Percentiles rank a stretch among this genome's conserved stretches.
Evolutionary conservation across 352 stramenopile genomes (phyloP).

Genomic region (Pythium apleroticum): DNA sequence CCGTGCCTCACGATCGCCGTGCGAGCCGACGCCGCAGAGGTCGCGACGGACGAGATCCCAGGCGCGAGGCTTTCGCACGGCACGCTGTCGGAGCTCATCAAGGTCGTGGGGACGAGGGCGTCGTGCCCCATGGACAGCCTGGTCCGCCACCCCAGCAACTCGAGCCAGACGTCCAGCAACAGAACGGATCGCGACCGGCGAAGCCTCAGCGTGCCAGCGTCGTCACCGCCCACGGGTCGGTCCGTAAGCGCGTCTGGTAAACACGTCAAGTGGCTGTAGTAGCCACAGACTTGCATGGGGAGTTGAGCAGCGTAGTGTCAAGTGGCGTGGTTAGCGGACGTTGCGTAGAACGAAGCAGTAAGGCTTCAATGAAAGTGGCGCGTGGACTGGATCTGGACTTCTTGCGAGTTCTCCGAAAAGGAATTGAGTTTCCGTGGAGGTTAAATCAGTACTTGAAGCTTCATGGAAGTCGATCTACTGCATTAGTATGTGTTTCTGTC

Average conservation of each 20-base stretch:
- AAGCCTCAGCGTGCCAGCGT: background rate
- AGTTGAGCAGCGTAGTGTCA: background rate
- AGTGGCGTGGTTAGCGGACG: background rate
- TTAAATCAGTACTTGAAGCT: constrained; percentile 1
- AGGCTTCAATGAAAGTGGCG: background rate
- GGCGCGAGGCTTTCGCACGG: background rate
- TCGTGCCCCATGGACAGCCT: constrained; percentile 20
- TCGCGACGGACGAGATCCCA: constrained; percentile 26
- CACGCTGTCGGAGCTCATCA: constrained; percentile 20
- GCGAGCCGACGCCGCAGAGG: constrained; percentile 21
- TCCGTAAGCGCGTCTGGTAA: background rate
- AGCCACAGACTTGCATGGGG: background rate
- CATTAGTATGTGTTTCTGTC: background rate
- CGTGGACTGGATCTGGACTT: background rate
- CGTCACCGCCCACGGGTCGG: background rate
- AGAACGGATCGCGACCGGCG: background rate
- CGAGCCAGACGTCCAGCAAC: background rate
- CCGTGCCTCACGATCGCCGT: constrained; percentile 27
- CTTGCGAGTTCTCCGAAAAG: background rate
- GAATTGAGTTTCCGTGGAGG: too few relatives aligned
- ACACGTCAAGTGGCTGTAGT: constrained; percentile 4
- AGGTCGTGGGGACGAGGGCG: constrained; percentile 25
- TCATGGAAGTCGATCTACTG: background rate
- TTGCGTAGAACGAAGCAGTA: background rate
- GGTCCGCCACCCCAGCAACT: background rate